Conservation (phyloP, 1,284 basidiomycete genomes). For the Austroboletus novae-zelandiae region DNA sequence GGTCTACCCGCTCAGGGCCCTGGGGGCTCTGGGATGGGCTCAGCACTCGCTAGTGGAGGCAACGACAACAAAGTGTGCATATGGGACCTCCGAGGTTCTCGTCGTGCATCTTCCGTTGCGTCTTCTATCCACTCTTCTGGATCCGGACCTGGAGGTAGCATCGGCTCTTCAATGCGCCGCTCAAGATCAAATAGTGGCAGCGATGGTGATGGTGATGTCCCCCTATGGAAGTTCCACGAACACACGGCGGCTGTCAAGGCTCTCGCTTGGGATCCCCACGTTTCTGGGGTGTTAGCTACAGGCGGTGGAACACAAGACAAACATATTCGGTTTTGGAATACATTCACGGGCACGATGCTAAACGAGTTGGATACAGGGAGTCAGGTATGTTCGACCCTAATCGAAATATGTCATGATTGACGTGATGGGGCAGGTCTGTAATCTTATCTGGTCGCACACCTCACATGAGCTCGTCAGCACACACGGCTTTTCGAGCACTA, state of each 20-base stretch:
- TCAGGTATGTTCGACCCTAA: slow-evolving; percentile 58
- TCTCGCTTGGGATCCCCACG: slow-evolving; percentile 96
- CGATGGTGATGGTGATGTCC: slow-evolving; percentile 52
- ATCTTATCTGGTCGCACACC: slow-evolving; percentile 93
- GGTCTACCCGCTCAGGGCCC: slow-evolving; percentile 27
- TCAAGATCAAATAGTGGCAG: slow-evolving; percentile 32
- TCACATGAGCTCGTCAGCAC: slow-evolving; percentile 98
- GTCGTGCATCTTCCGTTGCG: slow-evolving; percentile 35
- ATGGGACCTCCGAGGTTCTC: slow-evolving; percentile 80
- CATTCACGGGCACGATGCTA: slow-evolving; percentile 80
- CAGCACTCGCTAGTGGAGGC: slow-evolving; percentile 89
- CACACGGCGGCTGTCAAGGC: slow-evolving; percentile 98
- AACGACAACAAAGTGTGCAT: slow-evolving; percentile 99
- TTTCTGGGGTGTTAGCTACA: slow-evolving; percentile 87
- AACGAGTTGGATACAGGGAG: slow-evolving; percentile 89
- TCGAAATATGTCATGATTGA: slow-evolving; percentile 7
- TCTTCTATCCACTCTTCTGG: slow-evolving; percentile 23
- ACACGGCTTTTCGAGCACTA: slow-evolving; percentile 93
- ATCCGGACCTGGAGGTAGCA: slow-evolving; percentile 27
- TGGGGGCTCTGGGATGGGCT: slow-evolving; percentile 42
- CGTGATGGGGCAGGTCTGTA: slow-evolving; percentile 73
- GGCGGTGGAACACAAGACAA: slow-evolving; percentile 99
- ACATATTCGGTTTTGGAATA: slow-evolving; percentile 98
- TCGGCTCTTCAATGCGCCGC: slow-evolving; percentile 22
- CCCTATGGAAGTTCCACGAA: slow-evolving; percentile 93